phyloP scores from a whole-genome alignment of 2,329 filamentous ascomycete genomes.

The Tolypocladium tundrense region DNA sequence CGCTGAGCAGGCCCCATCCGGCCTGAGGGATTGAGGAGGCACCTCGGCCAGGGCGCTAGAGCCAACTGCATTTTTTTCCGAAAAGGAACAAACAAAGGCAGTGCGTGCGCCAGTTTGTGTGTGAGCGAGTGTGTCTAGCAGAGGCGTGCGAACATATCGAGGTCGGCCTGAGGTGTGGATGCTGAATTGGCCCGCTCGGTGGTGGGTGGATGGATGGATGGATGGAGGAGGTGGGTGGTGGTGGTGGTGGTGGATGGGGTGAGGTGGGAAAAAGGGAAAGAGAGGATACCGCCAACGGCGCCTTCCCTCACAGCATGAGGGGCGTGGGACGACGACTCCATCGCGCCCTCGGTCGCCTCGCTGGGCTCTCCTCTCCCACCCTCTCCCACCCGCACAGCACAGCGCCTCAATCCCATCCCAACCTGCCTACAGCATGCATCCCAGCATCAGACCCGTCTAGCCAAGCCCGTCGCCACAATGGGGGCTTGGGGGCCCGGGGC shows the following conservation, averaged over 20 bases:
- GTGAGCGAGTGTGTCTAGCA: not conserved
- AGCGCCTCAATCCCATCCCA: not conserved
- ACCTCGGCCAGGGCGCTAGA: not conserved
- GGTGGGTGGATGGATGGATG: not conserved
- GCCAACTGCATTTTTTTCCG: not conserved
- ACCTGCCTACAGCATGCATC: not conserved
- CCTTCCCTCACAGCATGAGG: not conserved
- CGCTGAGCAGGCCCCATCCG: not conserved
- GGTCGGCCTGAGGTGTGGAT: not conserved
- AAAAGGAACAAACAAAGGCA: not conserved
- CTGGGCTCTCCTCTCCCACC: not conserved
- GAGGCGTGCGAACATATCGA: not conserved
- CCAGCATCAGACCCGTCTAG: not conserved
- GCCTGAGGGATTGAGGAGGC: not conserved
- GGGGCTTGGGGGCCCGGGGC: not conserved
- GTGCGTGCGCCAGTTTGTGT: not conserved
- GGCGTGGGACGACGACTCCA: not conserved
- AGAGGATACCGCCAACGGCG: not conserved
- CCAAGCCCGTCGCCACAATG: not conserved
- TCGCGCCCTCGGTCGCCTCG: not conserved
- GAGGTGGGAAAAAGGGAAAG: not conserved
- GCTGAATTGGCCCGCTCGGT: not conserved
- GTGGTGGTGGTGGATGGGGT: not conserved
- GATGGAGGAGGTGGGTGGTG: not conserved
- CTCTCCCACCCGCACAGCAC: not conserved